Evolutionary conservation across 768 basidiomycete species (phyloP).

Genomic region (Panellus pusillus): DNA sequence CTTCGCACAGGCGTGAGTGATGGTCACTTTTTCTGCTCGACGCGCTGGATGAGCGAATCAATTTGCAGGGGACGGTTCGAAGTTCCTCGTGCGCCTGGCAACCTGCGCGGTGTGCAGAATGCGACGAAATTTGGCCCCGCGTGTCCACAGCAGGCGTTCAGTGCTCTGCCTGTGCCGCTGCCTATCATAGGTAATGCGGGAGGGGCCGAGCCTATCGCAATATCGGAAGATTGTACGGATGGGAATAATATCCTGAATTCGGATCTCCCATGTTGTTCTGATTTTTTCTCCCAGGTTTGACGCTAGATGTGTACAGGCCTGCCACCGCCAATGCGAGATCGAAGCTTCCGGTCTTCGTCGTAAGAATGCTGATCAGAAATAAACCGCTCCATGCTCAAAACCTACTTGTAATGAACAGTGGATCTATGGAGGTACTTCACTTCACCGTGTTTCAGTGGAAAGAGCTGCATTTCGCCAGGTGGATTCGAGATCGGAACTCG

Average conservation of each 20-base stretch:
- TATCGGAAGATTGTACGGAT: constrained; percentile 5
- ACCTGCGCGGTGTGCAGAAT: not conserved
- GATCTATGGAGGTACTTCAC: no score
- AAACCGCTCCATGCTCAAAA: not conserved
- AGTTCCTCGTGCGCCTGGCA: not conserved
- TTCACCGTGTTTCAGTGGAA: no score
- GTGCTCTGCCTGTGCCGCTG: not conserved
- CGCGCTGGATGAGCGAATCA: not conserved
- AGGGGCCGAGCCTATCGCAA: not conserved
- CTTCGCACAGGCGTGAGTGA: not conserved
- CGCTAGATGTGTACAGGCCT: constrained; percentile 1
- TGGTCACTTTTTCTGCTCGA: not conserved
- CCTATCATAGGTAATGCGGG: not conserved
- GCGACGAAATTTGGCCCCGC: constrained; percentile 1
- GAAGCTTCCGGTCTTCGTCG: constrained; percentile 6
- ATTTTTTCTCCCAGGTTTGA: not conserved
- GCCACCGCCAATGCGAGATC: not conserved
- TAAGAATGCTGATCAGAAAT: not conserved
- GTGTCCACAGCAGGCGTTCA: constrained; percentile 3
- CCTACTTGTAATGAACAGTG: no score
- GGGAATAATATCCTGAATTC: not conserved
- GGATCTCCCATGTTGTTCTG: not conserved
- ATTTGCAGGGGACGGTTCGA: constrained; percentile 2
- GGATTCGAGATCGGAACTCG: not conserved
- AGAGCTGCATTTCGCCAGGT: not conserved